These are phyloP conservation scores for Dactylellina haptotyla DNA, from an alignment of 2,329 filamentous ascomycete species.

Conservation along the genomic window DNA sequence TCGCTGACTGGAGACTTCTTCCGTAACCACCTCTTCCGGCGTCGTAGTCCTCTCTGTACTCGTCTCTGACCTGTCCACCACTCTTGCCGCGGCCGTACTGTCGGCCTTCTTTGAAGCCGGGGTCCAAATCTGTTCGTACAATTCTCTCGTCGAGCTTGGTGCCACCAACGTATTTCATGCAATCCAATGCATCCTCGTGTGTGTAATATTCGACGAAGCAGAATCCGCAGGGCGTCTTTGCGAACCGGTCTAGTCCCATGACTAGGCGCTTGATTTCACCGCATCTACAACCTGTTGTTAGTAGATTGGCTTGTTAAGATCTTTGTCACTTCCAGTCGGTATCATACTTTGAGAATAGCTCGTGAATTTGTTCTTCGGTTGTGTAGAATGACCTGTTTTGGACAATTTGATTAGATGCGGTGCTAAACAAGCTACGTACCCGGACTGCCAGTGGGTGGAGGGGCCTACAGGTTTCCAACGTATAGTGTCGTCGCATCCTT, in stretches of 20 bases:
- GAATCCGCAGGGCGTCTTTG: constrained; percentile 98
- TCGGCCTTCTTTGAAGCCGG: constrained; percentile 92
- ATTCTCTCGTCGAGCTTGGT: constrained; percentile 98
- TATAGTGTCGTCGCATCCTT: constrained; percentile 93
- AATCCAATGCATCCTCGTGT: constrained; percentile 95
- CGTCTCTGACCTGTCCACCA: constrained; percentile 94
- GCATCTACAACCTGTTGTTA: constrained; percentile 65
- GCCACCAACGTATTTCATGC: constrained; percentile 97
- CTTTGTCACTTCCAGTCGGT: constrained; percentile 44
- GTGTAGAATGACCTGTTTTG: constrained; percentile 88
- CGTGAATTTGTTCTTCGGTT: constrained; percentile 98
- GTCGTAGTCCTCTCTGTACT: constrained; percentile 97
- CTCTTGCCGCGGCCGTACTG: constrained; percentile 83
- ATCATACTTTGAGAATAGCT: constrained; percentile 84
- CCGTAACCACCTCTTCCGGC: constrained; percentile 92
- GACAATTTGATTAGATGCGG: background rate
- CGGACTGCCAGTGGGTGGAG: background rate
- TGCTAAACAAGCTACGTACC: too few relatives aligned
- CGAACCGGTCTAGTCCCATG: constrained; percentile 96
- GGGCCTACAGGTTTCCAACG: constrained; percentile 86
- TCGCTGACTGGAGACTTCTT: constrained; percentile 55
- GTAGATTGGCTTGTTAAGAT: background rate
- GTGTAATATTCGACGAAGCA: constrained; percentile 99
- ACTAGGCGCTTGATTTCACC: constrained; percentile 98
- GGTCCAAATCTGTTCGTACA: constrained; percentile 93